Percentiles rank a stretch among this genome's conserved stretches.
phyloP scores from a whole-genome alignment of 75 land plant species.

The Isoetes taiwanensis region DNA sequence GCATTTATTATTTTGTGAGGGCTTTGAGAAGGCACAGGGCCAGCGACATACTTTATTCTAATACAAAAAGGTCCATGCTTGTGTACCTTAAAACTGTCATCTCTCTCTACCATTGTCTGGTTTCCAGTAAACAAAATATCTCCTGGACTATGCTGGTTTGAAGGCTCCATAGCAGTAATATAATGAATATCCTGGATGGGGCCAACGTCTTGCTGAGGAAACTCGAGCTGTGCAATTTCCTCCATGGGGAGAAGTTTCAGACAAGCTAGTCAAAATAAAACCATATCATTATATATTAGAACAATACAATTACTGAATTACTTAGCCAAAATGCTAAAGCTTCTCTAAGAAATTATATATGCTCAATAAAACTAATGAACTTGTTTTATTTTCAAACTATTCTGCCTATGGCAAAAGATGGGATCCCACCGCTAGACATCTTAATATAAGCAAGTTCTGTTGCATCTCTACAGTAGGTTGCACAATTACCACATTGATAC shows the following conservation, averaged over 20 bases:
- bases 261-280: conserved; percentile 34
- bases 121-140: conserved; percentile 61
- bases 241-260: conserved; percentile 43
- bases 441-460: too few relatives aligned
- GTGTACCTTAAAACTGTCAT: conserved; percentile 53
- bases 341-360: neutral
- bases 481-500: too few relatives aligned
- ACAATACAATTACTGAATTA: neutral
- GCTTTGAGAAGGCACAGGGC: neutral
- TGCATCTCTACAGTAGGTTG: too few relatives aligned
- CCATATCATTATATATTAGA: too few relatives aligned
- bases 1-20: neutral
- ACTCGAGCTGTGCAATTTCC: conserved; percentile 38
- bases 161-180: conserved; percentile 1
- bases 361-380: neutral
- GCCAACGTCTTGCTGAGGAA: conserved; percentile 26
- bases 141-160: conserved; percentile 18
- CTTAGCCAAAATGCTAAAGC: neutral
- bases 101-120: conserved; percentile 54
- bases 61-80: neutral
- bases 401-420: neutral
- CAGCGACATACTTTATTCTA: neutral
- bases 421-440: neutral
- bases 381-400: neutral
- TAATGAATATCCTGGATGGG: neutral